phyloP scores from a whole-genome alignment of 2,329 filamentous ascomycete species.

The Hypoxylon sp. region DNA sequence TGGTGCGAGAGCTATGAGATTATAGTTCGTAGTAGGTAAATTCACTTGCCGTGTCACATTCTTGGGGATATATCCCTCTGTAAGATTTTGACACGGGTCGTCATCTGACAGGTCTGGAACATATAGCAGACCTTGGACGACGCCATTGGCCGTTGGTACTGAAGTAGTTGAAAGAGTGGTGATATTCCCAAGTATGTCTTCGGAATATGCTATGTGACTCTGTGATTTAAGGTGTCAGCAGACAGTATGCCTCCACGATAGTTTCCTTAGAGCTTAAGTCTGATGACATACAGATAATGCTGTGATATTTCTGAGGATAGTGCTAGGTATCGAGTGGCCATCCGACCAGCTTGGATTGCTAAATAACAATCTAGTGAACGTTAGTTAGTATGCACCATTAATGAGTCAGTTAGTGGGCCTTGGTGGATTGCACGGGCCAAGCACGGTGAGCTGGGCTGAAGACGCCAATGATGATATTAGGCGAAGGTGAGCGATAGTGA shows the following conservation, averaged over 20 bases:
- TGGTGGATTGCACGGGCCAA: constrained; percentile 11
- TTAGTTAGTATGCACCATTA: constrained; percentile 12
- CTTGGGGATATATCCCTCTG: constrained; percentile 71
- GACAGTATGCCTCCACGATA: constrained; percentile 28
- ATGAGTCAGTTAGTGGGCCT: background rate
- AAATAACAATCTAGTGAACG: constrained; percentile 61
- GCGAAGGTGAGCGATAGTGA: constrained; percentile 14
- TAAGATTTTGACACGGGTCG: constrained; percentile 69
- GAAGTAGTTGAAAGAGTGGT: constrained; percentile 79
- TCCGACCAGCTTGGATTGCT: constrained; percentile 66
- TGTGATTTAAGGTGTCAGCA: constrained; percentile 35
- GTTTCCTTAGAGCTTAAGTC: background rate
- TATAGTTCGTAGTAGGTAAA: constrained; percentile 73
- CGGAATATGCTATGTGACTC: constrained; percentile 61
- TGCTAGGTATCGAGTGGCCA: constrained; percentile 59
- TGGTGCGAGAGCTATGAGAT: constrained; percentile 82
- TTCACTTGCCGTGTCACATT: constrained; percentile 79
- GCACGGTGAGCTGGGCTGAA: background rate
- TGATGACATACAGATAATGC: constrained; percentile 59
- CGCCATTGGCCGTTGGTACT: constrained; percentile 64
- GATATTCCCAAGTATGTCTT: constrained; percentile 65
- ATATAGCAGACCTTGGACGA: constrained; percentile 83
- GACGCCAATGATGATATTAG: constrained; percentile 17
- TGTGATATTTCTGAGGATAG: constrained; percentile 65
- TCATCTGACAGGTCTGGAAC: constrained; percentile 72